A percentile compares a stretch with the other conserved stretches of the same genome.
These are phyloP conservation scores for Naematelia aurantialba DNA, from an alignment of 768 basidiomycete genomes.

Conservation along the genomic window DNA sequence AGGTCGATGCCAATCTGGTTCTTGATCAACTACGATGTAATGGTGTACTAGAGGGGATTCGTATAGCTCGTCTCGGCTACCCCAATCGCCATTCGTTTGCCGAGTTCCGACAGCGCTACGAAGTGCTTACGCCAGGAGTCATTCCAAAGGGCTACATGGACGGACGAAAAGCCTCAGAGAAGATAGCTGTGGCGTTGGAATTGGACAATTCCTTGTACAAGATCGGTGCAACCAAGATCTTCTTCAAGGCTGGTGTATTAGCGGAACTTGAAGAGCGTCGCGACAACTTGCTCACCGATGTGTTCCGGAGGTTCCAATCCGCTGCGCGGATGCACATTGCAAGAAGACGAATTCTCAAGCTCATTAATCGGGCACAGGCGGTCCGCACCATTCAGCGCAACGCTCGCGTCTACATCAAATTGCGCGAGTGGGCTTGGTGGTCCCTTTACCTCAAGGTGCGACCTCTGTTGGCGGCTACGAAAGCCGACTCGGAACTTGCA, in stretches of 20 bases:
- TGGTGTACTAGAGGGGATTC: slow-evolving; percentile 97
- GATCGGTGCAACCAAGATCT: slow-evolving; percentile 94
- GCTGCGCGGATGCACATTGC: slow-evolving; percentile 78
- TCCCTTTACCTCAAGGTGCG: slow-evolving; percentile 94
- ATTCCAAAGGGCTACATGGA: slow-evolving; percentile 97
- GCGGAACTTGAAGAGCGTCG: slow-evolving; percentile 92
- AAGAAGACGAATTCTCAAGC: slow-evolving; percentile 85
- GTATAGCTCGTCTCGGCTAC: slow-evolving; percentile 94
- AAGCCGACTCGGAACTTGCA: slow-evolving; percentile 80
- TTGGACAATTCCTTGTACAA: slow-evolving; percentile 79
- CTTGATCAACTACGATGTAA: slow-evolving; percentile 96
- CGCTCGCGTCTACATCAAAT: slow-evolving; percentile 80
- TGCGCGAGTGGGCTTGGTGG: slow-evolving; percentile 99
- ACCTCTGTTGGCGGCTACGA: slow-evolving; percentile 84
- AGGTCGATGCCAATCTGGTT: slow-evolving; percentile 88
- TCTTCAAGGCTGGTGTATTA: slow-evolving; percentile 97
- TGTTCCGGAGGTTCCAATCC: slow-evolving; percentile 86
- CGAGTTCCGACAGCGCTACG: slow-evolving; percentile 95
- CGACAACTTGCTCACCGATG: slow-evolving; percentile 78
- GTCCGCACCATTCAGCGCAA: slow-evolving; percentile 91
- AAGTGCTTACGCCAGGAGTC: slow-evolving; percentile 87
- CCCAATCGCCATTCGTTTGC: slow-evolving; percentile 95
- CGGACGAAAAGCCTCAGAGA: slow-evolving; percentile 84
- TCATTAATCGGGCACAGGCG: slow-evolving; percentile 85
- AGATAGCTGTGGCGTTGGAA: slow-evolving; percentile 84